A percentile compares a stretch with the other conserved stretches of the same genome.
phyloP scores from a whole-genome alignment of 176 grass and related monocot species.

The Aechmea fasciata region DNA sequence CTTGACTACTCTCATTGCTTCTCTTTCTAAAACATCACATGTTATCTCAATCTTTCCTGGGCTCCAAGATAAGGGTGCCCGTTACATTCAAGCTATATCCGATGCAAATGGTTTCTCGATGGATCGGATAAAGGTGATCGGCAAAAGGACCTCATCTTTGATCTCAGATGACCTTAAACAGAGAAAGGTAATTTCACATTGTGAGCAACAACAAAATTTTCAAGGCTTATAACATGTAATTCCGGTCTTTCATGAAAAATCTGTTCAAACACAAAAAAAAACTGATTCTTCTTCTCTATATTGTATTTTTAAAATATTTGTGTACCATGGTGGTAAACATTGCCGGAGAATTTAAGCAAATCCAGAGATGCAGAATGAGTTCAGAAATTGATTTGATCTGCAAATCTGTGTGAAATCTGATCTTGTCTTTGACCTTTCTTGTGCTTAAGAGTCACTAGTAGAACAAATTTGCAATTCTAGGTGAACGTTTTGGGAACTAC shows the following conservation, averaged over 20 bases:
- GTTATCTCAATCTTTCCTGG: conserved; percentile 71
- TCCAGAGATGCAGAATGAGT: no score
- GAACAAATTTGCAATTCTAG: no score
- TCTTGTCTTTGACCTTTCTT: no score
- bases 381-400: no score
- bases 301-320: conserved; percentile 4
- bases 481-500: no score
- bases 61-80: conserved; percentile 43
- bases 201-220: neutral
- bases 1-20: conserved; percentile 49
- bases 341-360: no score
- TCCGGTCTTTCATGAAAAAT: neutral
- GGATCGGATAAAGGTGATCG: conserved; percentile 52
- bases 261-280: no score
- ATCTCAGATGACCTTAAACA: conserved; percentile 31
- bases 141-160: conserved; percentile 42
- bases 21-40: conserved; percentile 56
- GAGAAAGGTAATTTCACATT: conserved; percentile 53
- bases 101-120: conserved; percentile 62
- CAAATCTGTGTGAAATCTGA: no score
- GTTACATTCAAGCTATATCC: conserved; percentile 54
- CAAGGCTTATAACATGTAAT: neutral
- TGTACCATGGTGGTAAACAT: neutral
- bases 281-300: neutral
- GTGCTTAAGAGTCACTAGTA: no score